Evolutionary conservation across 2,329 filamentous ascomycete genomes (phyloP), one percentile per base, ranked within the genome.

Genomic region (Pyrenochaeta sp.): DNA sequence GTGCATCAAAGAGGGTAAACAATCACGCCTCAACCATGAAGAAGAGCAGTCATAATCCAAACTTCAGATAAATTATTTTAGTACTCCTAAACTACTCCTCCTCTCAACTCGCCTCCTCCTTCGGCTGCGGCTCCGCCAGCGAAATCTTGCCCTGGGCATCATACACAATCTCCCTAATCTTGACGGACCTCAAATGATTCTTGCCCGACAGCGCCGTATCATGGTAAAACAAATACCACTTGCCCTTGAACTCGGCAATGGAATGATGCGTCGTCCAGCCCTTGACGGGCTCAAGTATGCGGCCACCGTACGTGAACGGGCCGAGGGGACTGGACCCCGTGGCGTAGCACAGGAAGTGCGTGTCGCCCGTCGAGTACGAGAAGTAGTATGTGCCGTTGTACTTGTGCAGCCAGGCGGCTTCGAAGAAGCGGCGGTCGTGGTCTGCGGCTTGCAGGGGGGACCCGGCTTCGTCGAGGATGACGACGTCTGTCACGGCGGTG

Each of bases 201-300:
- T 88, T 82, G 0, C 87, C 87, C 11, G 84, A 88, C 42, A 90
- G 67, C 63, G 83, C 81, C 47, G 84, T 84, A 72, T 91, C 88
- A 64, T 91, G 88, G 66, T 90, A 84, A 67, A 91, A 91, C 43
- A 92, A 67, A 70, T 83, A 91, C 82, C 87, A 90, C 53, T 79
- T 81, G 3, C 81, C 85, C 69, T 82, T 67, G 62, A 88, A 89
- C 75, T 90, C 86, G 7, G 86, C 86, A 55, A 92, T 86, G 3
- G 84, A 88, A 68, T 91, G 88, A 72, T 91, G 88, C 41, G 88
- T 92, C 29, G 88, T 91, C 88, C 88, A 92, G 1, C 88, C 88
- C 18, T 88, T 69, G 4, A 92, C 88, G 0, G 88, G 88, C 75
- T 90, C 87, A 35, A 92, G 68, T 41, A 92, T 86, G 32, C 82